A percentile compares a stretch with the other conserved stretches of the same genome.
These are phyloP conservation scores for Tolypocladium sp. DNA, from an alignment of 2,329 filamentous ascomycete genomes.

Conservation along the genomic window DNA sequence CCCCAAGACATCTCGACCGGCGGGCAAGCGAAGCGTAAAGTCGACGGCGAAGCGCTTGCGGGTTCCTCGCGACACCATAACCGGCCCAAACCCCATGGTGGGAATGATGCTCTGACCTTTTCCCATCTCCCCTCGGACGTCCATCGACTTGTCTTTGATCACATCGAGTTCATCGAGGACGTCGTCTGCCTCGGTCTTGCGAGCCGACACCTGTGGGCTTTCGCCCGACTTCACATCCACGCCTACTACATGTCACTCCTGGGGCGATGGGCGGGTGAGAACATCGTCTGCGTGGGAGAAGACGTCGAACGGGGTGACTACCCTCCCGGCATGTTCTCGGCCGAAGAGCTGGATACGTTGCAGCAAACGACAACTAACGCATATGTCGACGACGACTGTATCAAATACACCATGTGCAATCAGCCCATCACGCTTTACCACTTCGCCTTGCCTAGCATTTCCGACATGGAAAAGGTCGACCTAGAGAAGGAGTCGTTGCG, in stretches of 20 bases:
- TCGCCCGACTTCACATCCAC: not conserved
- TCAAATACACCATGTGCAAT: not conserved
- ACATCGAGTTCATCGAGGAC: not conserved
- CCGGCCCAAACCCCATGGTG: not conserved
- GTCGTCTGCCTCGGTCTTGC: not conserved
- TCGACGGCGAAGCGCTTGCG: not conserved
- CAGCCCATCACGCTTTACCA: too few relatives aligned
- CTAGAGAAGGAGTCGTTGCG: too few relatives aligned
- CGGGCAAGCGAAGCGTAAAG: not conserved
- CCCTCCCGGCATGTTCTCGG: constrained; percentile 3
- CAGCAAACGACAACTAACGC: not conserved
- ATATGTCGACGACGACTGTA: too few relatives aligned
- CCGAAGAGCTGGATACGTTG: not conserved
- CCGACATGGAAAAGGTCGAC: too few relatives aligned
- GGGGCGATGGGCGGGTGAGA: constrained; percentile 1
- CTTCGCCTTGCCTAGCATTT: too few relatives aligned
- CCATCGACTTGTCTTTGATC: not conserved
- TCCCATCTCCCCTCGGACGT: not conserved
- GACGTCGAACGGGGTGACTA: not conserved
- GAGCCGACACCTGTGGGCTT: not conserved
- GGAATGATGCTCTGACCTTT: not conserved
- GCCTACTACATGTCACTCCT: too few relatives aligned
- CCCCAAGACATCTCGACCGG: too few relatives aligned
- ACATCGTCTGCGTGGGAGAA: constrained; percentile 5
- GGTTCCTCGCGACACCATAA: not conserved